phyloP scores from a whole-genome alignment of 331 rosid genomes.

The Malus hybrid region DNA sequence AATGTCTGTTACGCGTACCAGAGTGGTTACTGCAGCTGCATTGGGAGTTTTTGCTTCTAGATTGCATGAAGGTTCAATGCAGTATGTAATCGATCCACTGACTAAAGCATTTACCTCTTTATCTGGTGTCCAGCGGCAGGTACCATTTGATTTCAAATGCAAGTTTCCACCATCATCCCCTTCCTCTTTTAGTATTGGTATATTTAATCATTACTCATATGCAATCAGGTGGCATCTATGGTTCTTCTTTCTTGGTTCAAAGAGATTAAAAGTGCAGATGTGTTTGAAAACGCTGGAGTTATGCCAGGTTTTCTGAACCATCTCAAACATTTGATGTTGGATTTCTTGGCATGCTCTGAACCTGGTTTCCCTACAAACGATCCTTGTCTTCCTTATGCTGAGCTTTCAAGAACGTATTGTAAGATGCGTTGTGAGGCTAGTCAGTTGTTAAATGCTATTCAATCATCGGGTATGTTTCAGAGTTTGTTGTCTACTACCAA shows the following conservation, averaged over 20 bases:
- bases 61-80: slow-evolving; percentile 47
- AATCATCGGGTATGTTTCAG: slow-evolving; percentile 47
- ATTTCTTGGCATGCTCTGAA: slow-evolving; percentile 70
- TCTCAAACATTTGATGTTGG: slow-evolving; percentile 65
- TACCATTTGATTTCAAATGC: slow-evolving; percentile 19
- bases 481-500: slow-evolving; percentile 36
- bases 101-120: slow-evolving; percentile 62
- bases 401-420: slow-evolving; percentile 87
- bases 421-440: slow-evolving; percentile 89
- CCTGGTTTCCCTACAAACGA: slow-evolving; percentile 93
- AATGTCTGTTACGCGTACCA: slow-evolving; percentile 68
- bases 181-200: neutral
- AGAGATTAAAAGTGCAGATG: slow-evolving; percentile 38
- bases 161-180: neutral
- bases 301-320: slow-evolving; percentile 38
- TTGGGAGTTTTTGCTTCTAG: slow-evolving; percentile 79
- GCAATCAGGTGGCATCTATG: slow-evolving; percentile 80
- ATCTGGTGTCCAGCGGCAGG: slow-evolving; percentile 94
- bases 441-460: slow-evolving; percentile 56
- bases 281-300: slow-evolving; percentile 23
- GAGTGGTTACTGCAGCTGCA: slow-evolving; percentile 89
- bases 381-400: slow-evolving; percentile 71
- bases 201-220: slow-evolving; percentile 6
- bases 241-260: slow-evolving; percentile 90
- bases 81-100: slow-evolving; percentile 60